phyloP scores from a whole-genome alignment of 2,329 filamentous ascomycete genomes.

The Alternaria solani region DNA sequence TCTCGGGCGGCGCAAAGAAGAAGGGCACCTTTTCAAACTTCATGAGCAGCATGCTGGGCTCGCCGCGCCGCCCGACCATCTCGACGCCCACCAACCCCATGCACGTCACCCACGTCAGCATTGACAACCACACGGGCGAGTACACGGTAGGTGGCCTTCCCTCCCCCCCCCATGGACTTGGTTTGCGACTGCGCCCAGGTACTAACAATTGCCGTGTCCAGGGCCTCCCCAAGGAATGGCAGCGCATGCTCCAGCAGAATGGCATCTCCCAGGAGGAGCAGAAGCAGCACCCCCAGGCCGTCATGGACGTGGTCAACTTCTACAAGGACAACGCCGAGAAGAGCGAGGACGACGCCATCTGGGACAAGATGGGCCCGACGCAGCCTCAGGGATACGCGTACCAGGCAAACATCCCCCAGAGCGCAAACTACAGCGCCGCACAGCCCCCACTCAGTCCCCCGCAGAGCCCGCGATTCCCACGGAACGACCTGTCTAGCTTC shows the following conservation, averaged over 20 bases:
- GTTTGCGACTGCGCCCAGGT: constrained; percentile 5
- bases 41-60: constrained; percentile 57
- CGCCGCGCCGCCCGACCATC: constrained; percentile 89
- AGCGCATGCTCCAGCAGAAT: constrained; percentile 91
- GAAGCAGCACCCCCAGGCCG: constrained; percentile 92
- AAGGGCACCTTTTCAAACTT: constrained; percentile 53
- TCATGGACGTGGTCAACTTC: constrained; percentile 94
- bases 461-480: constrained; percentile 84
- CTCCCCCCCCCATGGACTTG: neutral
- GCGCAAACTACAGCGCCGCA: constrained; percentile 51
- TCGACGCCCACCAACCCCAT: constrained; percentile 98
- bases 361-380: constrained; percentile 96
- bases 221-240: constrained; percentile 98
- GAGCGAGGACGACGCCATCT: constrained; percentile 82
- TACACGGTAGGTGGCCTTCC: constrained; percentile 75
- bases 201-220: constrained; percentile 51
- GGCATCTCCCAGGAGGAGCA: constrained; percentile 96
- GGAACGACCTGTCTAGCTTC: constrained; percentile 91
- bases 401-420: constrained; percentile 45
- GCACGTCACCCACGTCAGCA: constrained; percentile 96
- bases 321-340: constrained; percentile 93
- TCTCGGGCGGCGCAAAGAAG: constrained; percentile 50
- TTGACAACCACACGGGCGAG: constrained; percentile 94
- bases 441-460: constrained; percentile 72
- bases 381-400: constrained; percentile 63